Evolutionary conservation across 495 filamentous ascomycete species (phyloP).

Genomic region (Lichenothelia convexa): DNA sequence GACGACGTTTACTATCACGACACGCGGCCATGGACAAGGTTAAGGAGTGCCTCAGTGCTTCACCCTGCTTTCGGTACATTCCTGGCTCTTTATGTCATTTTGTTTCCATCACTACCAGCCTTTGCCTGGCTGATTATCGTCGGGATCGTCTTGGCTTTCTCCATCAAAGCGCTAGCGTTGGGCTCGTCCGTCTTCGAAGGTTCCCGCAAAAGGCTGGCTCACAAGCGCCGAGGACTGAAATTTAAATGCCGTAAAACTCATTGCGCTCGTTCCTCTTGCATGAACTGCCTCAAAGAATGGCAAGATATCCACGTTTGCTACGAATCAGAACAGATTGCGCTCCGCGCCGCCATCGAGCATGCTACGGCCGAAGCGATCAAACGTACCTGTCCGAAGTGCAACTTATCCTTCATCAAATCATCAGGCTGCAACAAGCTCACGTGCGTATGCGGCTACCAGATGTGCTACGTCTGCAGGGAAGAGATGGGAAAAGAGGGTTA

Average conservation of each 20-base stretch:
- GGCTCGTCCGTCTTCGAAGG: constrained; percentile 26
- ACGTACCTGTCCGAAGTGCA: constrained; percentile 81
- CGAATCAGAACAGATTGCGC: constrained; percentile 42
- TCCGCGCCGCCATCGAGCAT: constrained; percentile 73
- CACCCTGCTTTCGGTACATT: too few relatives aligned
- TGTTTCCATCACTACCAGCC: too few relatives aligned
- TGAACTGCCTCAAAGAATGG: constrained; percentile 51
- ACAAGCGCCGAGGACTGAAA: constrained; percentile 43
- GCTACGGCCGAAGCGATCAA: constrained; percentile 89
- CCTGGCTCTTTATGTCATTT: constrained; percentile 26
- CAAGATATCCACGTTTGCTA: constrained; percentile 49
- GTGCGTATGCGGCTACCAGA: constrained; percentile 93
- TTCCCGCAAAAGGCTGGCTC: constrained; percentile 43
- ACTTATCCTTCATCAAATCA: constrained; percentile 76
- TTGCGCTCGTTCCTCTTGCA: constrained; percentile 55
- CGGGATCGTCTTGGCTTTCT: constrained; percentile 26
- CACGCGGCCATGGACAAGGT: background rate
- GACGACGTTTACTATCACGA: constrained; percentile 49
- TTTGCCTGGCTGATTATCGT: constrained; percentile 27
- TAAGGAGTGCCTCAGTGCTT: too few relatives aligned
- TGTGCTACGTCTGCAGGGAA: constrained; percentile 82
- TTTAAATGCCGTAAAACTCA: constrained; percentile 53
- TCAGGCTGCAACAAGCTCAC: constrained; percentile 92
- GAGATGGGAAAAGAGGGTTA: constrained; percentile 49
- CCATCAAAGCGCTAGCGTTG: constrained; percentile 19